Evolutionary conservation across 179 eudicot species (phyloP), one percentile per base, ranked within the genome.

Genomic region (Silene noctiflora): DNA sequence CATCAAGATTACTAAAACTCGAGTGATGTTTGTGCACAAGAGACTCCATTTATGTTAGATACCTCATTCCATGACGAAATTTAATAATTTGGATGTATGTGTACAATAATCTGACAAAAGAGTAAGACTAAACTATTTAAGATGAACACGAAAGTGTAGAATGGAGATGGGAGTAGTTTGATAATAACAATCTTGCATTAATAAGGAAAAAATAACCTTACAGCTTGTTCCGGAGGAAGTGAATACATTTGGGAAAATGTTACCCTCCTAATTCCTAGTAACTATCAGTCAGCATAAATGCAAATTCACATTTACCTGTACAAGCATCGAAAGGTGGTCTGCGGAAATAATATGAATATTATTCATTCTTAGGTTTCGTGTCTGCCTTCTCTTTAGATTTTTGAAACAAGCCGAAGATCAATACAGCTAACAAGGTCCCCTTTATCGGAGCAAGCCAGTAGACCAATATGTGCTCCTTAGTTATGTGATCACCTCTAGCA

Each of bases 361-460:
- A 91, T 24, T 89, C 89, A 3, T 88, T 85, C 80, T 93, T 91
- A 24, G 82, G 59, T 83, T 91, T 87, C 63, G 58, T 59, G 27
- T 80, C 73, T 29, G 76, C 56, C 75, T 84, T 80, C 67, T 79
- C 86, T 71, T 80, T 83, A 11, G 53, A 72, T 4, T 76, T 81
- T 62, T 59, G 76, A 39, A 81, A 75, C 84, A 87, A 74, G 63
- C 77, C 85, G 69, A 79, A 90, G n/a, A 81, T 78, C 97, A 94
- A 92, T 31, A 84, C 89, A 16, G 91, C 98, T 59, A 90, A 79
- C 39, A 94, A 76, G 76, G 96, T 91, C 4, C 88, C 93, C 79
- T 86, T 85, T 1, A 92, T 64, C 5, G 97, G 98, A 16, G 93
- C 97, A 77, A 94, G 93, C 97, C 98, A 94, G 74, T 94, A 94